A percentile compares a stretch with the other conserved stretches of the same genome.
Conservation (phyloP, 805 yeast species). For the Cyberlindnera japonica region DNA sequence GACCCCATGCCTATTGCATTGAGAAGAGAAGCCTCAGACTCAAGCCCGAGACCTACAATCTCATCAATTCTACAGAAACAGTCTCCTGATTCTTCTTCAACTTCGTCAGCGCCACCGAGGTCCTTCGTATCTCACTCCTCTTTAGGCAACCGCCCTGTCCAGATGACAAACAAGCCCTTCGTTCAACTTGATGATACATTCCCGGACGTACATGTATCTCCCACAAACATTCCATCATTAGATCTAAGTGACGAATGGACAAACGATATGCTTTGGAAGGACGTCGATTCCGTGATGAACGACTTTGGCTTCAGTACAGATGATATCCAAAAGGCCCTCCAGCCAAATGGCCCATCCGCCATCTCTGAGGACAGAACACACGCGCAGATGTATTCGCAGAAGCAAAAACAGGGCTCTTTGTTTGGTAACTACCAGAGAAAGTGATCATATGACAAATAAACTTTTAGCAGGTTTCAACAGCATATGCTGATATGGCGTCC, state of each 20-base stretch:
- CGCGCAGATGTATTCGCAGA: not conserved
- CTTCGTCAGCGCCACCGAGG: constrained; percentile 1
- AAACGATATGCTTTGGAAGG: constrained; percentile 54
- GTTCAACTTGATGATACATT: constrained; percentile 3
- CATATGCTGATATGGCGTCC: too few relatives aligned
- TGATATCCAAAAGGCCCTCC: constrained; percentile 12
- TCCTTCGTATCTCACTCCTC: constrained; percentile 4
- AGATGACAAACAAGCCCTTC: not conserved
- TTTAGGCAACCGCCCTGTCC: constrained; percentile 2
- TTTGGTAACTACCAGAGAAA: constrained; percentile 5
- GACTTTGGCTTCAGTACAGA: constrained; percentile 82
- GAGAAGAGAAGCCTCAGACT: constrained; percentile 11
- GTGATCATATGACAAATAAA: constrained; percentile 1
- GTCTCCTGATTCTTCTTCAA: constrained; percentile 18
- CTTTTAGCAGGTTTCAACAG: too few relatives aligned
- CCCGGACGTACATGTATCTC: constrained; percentile 19
- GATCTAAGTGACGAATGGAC: constrained; percentile 42
- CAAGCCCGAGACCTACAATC: constrained; percentile 15
- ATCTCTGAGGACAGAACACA: not conserved
- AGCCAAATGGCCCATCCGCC: not conserved
- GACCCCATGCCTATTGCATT: constrained; percentile 72
- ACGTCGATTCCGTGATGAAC: constrained; percentile 85
- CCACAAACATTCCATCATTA: constrained; percentile 26
- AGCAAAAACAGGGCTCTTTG: constrained; percentile 2
- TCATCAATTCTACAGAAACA: constrained; percentile 22